Evolutionary conservation across 495 filamentous ascomycete genomes (phyloP).

Genomic region (Penicillium robsamsonii): DNA sequence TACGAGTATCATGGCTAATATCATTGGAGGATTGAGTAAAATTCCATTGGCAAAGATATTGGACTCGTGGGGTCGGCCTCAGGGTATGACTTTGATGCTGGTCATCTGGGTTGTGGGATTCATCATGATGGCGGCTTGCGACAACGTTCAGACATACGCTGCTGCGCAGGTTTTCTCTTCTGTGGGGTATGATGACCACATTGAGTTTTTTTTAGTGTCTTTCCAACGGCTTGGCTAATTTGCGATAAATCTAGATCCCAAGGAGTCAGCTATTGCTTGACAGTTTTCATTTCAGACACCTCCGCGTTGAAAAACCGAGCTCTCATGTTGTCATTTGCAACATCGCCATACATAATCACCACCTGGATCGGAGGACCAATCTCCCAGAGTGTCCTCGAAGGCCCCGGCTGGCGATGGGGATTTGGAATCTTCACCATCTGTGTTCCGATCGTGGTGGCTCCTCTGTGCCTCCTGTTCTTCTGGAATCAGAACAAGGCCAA

Average conservation of each 20-base stretch:
- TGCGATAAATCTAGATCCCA: conserved; percentile 42
- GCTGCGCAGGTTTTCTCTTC: conserved; percentile 51
- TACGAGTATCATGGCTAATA: conserved; percentile 28
- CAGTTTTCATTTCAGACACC: conserved; percentile 59
- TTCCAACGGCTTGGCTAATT: conserved; percentile 43
- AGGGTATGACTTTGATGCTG: conserved; percentile 46
- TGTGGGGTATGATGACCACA: conserved; percentile 47
- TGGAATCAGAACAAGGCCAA: conserved; percentile 55
- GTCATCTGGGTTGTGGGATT: conserved; percentile 36
- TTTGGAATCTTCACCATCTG: conserved; percentile 60
- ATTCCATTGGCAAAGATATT: conserved; percentile 64
- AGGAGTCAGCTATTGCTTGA: conserved; percentile 45
- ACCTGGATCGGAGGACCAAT: conserved; percentile 49
- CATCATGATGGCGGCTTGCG: conserved; percentile 49
- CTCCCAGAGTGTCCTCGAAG: conserved; percentile 32
- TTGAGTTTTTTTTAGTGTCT: not conserved
- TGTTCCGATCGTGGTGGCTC: conserved; percentile 49
- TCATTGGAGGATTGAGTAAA: conserved; percentile 60
- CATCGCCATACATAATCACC: conserved; percentile 59
- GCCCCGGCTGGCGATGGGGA: conserved; percentile 54
- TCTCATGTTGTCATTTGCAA: conserved; percentile 52
- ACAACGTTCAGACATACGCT: conserved; percentile 44
- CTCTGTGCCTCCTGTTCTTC: conserved; percentile 32
- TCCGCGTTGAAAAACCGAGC: conserved; percentile 56
- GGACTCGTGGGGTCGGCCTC: conserved; percentile 59